Base-by-base conservation (phyloP, 768 basidiomycete genomes). In the Lanmaoa rubissima region DNA sequence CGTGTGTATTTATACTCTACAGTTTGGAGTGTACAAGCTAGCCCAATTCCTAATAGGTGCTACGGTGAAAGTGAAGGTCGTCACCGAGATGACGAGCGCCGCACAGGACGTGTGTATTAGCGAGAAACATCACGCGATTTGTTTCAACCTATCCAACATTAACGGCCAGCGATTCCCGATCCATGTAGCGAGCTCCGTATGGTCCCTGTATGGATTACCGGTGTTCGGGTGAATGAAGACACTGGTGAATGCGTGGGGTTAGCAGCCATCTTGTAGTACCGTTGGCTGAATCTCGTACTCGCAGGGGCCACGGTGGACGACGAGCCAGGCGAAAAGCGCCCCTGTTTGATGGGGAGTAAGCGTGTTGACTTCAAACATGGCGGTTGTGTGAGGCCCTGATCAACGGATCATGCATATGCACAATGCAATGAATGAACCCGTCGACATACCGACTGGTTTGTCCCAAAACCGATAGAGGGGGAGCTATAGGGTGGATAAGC, bases 161-260 rank as follows among this genome's bases (percentile, higher is more conserved):
- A 89, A 62, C 0, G 85, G 83, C 80, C 82, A 86, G 1, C 79
- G 76, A 36, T 64, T 75, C 7, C 87, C 87, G 65, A 90, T 87
- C 88, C 87, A 90, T 0, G 83, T 76, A 53, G 76, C 77, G 9
- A 81, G 73, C 61, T 87, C 84, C 0, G 84, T 82, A 53, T 89
- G 88, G 61, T 88, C 87, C 60, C 61, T 79, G 64, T 75, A 74
- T 1, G 73, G 21, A 58, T 88, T 71, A 24, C 76, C 74, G 5
- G 88, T 88, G 69, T 89, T 88, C 0, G 87, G 88, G 70, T 90
- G 87, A 59, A 90, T 72, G 8, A 88, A 74, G 26, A 90, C 85
- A 16, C 87, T 88, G 61, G 28, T 31, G 28, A 42, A 32, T 1
- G 17, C 5, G 8, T 35, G 34, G 46, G 3, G 35, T 59, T 16